These are phyloP conservation scores for Pontederia paniculata DNA, from an alignment of 176 grass and related monocot genomes.

Conservation along the genomic window DNA sequence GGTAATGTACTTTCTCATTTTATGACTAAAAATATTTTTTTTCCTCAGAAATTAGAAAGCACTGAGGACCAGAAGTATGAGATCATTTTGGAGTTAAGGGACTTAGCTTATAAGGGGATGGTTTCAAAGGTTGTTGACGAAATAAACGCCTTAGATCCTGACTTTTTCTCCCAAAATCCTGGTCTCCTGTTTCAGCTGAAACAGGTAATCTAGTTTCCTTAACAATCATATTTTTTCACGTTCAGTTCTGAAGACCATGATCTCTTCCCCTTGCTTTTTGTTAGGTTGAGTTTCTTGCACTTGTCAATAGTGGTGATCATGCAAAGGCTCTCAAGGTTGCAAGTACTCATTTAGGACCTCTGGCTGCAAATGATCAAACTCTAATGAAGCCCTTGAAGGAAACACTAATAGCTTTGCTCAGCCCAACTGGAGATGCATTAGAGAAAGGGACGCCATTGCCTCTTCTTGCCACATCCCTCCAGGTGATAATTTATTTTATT, in stretches of 20 bases:
- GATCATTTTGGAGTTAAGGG: too few relatives aligned
- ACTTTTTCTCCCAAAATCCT: too few relatives aligned
- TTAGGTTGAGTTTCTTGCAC: constrained; percentile 89
- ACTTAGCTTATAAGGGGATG: too few relatives aligned
- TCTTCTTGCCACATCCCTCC: constrained; percentile 76
- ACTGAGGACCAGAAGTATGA: too few relatives aligned
- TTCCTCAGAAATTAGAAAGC: too few relatives aligned
- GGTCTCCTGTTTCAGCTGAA: constrained; percentile 41
- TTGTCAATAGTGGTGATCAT: constrained; percentile 67
- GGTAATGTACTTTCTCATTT: too few relatives aligned
- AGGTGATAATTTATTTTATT: constrained; percentile 33
- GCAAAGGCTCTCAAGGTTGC: constrained; percentile 60
- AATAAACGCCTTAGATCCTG: too few relatives aligned
- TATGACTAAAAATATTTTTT: too few relatives aligned
- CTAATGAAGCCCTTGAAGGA: constrained; percentile 98
- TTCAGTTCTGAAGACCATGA: constrained; percentile 9
- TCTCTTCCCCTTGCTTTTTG: constrained; percentile 14
- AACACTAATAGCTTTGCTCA: constrained; percentile 68
- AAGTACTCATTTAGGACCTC: constrained; percentile 56
- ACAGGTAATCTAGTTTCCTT: constrained; percentile 46
- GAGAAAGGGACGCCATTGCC: constrained; percentile 51
- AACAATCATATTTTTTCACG: not conserved
- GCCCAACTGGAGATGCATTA: constrained; percentile 55
- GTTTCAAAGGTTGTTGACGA: too few relatives aligned
- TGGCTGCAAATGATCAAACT: constrained; percentile 71